A percentile compares a stretch with the other conserved stretches of the same genome.
Conservation (phyloP, 2,329 filamentous ascomycete species). For the Xylaria sp. region DNA sequence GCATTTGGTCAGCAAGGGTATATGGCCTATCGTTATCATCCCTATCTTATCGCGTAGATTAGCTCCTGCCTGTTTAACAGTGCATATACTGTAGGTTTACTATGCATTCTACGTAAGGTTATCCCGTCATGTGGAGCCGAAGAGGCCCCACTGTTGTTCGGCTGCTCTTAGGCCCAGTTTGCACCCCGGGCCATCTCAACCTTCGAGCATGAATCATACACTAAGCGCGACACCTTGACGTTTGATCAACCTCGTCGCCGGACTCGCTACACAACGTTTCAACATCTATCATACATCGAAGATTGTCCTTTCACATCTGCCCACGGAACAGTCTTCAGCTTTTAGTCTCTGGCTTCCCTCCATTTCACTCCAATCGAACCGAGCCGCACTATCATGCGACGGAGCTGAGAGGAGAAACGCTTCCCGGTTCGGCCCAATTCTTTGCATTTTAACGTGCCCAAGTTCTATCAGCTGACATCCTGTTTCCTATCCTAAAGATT, state of each 20-base stretch:
- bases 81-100: neutral
- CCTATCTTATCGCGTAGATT: neutral
- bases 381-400: conserved; percentile 44
- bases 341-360: neutral
- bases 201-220: conserved; percentile 18
- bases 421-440: conserved; percentile 53
- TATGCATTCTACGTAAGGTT: neutral
- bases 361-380: conserved; percentile 21
- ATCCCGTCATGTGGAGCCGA: neutral
- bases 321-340: neutral
- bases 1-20: conserved; percentile 23
- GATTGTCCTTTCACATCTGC: conserved; percentile 1
- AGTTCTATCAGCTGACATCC: conserved; percentile 47
- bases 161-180: neutral
- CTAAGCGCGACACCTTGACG: conserved; percentile 19
- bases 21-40: neutral
- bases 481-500: conserved; percentile 42
- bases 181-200: conserved; percentile 6
- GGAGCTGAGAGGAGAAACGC: conserved; percentile 43
- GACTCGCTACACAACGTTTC: conserved; percentile 18
- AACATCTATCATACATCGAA: conserved; percentile 7
- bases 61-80: neutral
- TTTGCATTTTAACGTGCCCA: conserved; percentile 44
- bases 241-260: conserved; percentile 29
- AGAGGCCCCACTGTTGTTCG: neutral